Evolutionary conservation across 345 rosid genomes (phyloP).

Genomic region (Angophora floribunda): DNA sequence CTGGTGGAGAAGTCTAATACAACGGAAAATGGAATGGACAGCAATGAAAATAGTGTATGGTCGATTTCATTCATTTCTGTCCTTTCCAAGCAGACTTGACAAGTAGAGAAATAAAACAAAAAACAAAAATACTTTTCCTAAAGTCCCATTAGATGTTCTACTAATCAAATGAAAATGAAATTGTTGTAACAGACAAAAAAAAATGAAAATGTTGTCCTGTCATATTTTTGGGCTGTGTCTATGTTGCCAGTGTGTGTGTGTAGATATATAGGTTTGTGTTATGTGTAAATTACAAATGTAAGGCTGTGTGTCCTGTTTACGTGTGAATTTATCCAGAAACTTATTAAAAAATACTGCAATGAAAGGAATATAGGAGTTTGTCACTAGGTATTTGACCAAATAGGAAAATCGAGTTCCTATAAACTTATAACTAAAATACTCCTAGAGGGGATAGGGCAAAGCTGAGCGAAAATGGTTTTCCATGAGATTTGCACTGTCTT

Average conservation of each 20-base stretch:
- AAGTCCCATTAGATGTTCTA: background rate
- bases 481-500: background rate
- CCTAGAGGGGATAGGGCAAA: too few relatives aligned
- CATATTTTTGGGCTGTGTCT: background rate
- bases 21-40: background rate
- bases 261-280: background rate
- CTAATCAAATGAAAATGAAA: background rate
- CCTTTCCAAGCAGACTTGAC: background rate
- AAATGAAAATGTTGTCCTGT: background rate
- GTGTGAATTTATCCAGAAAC: too few relatives aligned
- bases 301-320: background rate
- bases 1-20: background rate
- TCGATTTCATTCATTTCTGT: background rate
- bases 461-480: too few relatives aligned
- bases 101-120: background rate
- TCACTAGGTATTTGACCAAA: too few relatives aligned
- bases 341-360: too few relatives aligned
- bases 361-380: too few relatives aligned
- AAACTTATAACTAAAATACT: too few relatives aligned
- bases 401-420: too few relatives aligned
- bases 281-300: background rate
- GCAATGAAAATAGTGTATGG: background rate
- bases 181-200: too few relatives aligned
- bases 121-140: background rate
- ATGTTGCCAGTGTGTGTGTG: background rate